phyloP scores from a whole-genome alignment of 306 rosid genomes.

The Acacia crassicarpa region DNA sequence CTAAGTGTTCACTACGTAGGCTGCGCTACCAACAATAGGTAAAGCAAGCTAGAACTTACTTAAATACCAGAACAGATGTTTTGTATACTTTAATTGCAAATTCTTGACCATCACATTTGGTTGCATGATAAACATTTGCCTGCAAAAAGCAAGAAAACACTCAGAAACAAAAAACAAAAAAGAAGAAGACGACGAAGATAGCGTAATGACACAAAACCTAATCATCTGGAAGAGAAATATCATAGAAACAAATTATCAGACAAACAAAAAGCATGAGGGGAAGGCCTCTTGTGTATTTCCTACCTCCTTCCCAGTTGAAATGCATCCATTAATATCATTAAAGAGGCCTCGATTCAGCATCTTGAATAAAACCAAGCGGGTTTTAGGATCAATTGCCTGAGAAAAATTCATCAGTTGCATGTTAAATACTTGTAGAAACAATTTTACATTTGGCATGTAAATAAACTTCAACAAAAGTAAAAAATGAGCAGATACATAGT shows the following conservation, averaged over 20 bases:
- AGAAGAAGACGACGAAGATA: too few relatives aligned
- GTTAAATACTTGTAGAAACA: not conserved
- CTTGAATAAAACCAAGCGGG: slow-evolving; percentile 86
- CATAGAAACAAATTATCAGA: slow-evolving; percentile 21
- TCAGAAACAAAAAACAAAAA: slow-evolving; percentile 13
- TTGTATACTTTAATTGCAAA: slow-evolving; percentile 87
- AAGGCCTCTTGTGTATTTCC: slow-evolving; percentile 18
- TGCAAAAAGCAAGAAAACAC: slow-evolving; percentile 33
- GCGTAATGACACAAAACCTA: slow-evolving; percentile 13
- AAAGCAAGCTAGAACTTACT: slow-evolving; percentile 56
- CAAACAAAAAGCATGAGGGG: not conserved
- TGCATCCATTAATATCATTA: slow-evolving; percentile 90
- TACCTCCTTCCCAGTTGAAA: slow-evolving; percentile 94
- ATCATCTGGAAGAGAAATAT: slow-evolving; percentile 3
- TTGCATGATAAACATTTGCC: slow-evolving; percentile 98
- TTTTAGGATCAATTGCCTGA: slow-evolving; percentile 96
- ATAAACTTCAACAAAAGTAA: not conserved
- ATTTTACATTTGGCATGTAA: not conserved
- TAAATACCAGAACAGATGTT: slow-evolving; percentile 82
- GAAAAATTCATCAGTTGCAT: slow-evolving; percentile 27
- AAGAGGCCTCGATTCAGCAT: slow-evolving; percentile 88
- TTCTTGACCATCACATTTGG: slow-evolving; percentile 77
- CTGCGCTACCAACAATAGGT: not conserved
- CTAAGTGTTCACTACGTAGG: not conserved
- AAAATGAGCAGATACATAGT: not conserved